Evolutionary conservation across 306 rosid species (phyloP).

Genomic region (Bauhinia variegata): DNA sequence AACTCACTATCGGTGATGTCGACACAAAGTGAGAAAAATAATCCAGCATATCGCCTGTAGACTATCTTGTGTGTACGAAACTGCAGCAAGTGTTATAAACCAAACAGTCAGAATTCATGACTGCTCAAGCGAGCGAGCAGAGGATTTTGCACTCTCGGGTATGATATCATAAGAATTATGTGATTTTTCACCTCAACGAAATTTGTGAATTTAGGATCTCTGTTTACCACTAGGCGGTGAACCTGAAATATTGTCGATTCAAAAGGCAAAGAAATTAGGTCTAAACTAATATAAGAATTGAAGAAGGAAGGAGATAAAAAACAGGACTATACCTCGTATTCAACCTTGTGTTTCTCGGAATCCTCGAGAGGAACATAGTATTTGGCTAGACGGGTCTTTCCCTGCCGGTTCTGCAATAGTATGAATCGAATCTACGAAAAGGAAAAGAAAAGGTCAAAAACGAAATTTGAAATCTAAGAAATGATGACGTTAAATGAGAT

Average conservation of each 20-base stretch:
- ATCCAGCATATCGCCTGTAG: conserved; percentile 94
- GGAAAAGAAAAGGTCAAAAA: conserved; percentile 5
- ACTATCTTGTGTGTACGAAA: conserved; percentile 94
- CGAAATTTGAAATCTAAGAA: background rate
- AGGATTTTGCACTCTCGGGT: background rate
- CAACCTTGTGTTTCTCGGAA: conserved; percentile 97
- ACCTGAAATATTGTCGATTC: conserved; percentile 53
- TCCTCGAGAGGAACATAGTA: conserved; percentile 97
- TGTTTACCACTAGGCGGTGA: conserved; percentile 94
- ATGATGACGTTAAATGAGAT: background rate
- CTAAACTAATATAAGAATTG: background rate
- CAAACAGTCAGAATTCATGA: conserved; percentile 16
- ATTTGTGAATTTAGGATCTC: conserved; percentile 96
- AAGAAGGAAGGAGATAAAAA: background rate
- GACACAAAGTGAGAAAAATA: conserved; percentile 96
- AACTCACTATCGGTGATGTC: conserved; percentile 95
- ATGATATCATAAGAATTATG: background rate
- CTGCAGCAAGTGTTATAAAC: conserved; percentile 50
- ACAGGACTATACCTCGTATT: conserved; percentile 73
- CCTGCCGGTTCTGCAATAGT: conserved; percentile 89
- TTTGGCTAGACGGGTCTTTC: conserved; percentile 90
- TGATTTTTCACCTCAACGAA: conserved; percentile 75
- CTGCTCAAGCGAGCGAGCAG: background rate
- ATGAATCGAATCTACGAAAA: conserved; percentile 91
- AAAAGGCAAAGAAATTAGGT: conserved; percentile 6